A percentile compares a stretch with the other conserved stretches of the same genome.
phyloP scores from a whole-genome alignment of 2,329 filamentous ascomycete species.

The Colletotrichum sp. region DNA sequence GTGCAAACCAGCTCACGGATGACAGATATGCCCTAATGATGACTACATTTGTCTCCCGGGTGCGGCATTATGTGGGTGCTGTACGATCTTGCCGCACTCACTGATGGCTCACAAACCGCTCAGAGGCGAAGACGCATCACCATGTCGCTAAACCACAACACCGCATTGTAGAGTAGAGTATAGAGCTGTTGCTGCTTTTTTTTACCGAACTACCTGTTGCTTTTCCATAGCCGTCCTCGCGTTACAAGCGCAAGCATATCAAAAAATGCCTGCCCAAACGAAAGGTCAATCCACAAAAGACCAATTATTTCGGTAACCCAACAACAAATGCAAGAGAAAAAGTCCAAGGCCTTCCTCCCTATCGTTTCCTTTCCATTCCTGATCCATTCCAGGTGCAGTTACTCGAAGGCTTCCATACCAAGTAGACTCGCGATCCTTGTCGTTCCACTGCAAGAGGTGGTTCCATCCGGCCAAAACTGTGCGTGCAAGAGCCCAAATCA shows the following conservation, averaged over 20 bases:
- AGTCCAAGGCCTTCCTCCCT: background rate
- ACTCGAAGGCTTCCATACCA: background rate
- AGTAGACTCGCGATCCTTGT: background rate
- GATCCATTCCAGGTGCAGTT: background rate
- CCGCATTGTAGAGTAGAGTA: background rate
- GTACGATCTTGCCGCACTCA: background rate
- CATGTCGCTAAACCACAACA: background rate
- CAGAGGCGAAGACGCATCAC: background rate
- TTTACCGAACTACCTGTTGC: background rate
- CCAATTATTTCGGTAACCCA: background rate
- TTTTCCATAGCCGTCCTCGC: background rate
- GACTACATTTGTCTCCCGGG: background rate
- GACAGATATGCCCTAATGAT: background rate
- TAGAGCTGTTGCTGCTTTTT: background rate
- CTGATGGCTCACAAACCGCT: background rate
- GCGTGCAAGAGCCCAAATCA: too few species aligned
- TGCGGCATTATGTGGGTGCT: background rate
- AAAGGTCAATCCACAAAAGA: background rate
- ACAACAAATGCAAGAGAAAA: background rate
- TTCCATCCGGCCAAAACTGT: too few species aligned
- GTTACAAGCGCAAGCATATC: background rate
- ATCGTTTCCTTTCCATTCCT: background rate
- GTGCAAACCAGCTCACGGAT: background rate
- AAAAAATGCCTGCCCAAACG: background rate
- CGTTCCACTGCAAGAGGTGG: background rate